A percentile compares a stretch with the other conserved stretches of the same genome.
Evolutionary conservation across 1,139 yeast genomes (phyloP).

Genomic region (Arxiozyma slooffiae): DNA sequence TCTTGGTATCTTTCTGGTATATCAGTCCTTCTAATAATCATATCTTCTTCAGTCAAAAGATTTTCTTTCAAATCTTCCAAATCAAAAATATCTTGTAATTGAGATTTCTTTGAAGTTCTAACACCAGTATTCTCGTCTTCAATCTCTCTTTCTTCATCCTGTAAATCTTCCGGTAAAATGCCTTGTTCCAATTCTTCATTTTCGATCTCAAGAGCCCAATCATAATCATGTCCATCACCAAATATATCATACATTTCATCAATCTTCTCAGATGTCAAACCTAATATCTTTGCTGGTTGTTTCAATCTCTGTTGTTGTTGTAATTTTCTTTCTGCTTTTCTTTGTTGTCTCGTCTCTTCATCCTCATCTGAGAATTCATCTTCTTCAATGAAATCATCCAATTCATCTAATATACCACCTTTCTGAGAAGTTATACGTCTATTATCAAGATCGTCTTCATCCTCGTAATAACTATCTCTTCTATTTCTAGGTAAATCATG

Average conservation of each 20-base stretch:
- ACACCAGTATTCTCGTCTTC: constrained; percentile 35
- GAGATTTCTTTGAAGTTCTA: constrained; percentile 38
- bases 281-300: constrained; percentile 53
- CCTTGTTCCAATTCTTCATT: constrained; percentile 44
- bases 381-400: constrained; percentile 94
- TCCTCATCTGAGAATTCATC: constrained; percentile 94
- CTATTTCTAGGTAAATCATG: constrained; percentile 24
- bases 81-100: constrained; percentile 84
- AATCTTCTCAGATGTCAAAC: constrained; percentile 82
- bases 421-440: constrained; percentile 21
- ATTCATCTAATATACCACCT: constrained; percentile 51
- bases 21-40: constrained; percentile 75
- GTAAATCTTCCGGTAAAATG: constrained; percentile 32
- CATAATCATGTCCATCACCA: constrained; percentile 96
- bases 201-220: constrained; percentile 94
- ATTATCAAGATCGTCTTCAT: constrained; percentile 22
- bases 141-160: constrained; percentile 36
- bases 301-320: constrained; percentile 32
- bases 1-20: constrained; percentile 88
- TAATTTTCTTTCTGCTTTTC: constrained; percentile 31
- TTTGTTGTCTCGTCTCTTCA: constrained; percentile 43
- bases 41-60: constrained; percentile 87
- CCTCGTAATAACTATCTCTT: constrained; percentile 18
- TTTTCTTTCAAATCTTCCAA: constrained; percentile 85
- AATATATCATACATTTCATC: constrained; percentile 90